phyloP scores from a whole-genome alignment of 345 rosid species.

The Bruguiera parviflora region DNA sequence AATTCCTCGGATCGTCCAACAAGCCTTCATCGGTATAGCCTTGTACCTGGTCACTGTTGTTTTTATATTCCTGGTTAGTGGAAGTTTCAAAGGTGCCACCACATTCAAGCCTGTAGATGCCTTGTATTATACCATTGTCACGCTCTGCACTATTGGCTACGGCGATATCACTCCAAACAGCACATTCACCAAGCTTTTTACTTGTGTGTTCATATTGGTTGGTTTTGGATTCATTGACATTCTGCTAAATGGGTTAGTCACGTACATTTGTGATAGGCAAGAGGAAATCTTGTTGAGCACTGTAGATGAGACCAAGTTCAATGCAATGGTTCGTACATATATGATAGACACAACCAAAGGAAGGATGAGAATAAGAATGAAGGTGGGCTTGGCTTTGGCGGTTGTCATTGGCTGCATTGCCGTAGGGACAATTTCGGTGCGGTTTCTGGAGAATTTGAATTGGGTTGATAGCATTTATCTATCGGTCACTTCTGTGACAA shows the following conservation, averaged over 20 bases:
- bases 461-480: slow-evolving; percentile 69
- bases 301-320: slow-evolving; percentile 44
- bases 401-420: slow-evolving; percentile 49
- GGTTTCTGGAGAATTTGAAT: slow-evolving; percentile 39
- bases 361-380: slow-evolving; percentile 60
- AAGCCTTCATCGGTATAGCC: slow-evolving; percentile 47
- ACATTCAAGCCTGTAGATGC: slow-evolving; percentile 55
- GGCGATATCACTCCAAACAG: slow-evolving; percentile 66
- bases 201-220: slow-evolving; percentile 48
- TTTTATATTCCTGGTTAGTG: slow-evolving; percentile 25
- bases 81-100: slow-evolving; percentile 38
- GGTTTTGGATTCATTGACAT: slow-evolving; percentile 66
- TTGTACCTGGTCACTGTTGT: slow-evolving; percentile 42
- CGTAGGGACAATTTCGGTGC: slow-evolving; percentile 41
- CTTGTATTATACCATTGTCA: slow-evolving; percentile 59
- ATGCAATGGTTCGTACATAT: slow-evolving; percentile 41
- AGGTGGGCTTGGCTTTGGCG: slow-evolving; percentile 49
- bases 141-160: slow-evolving; percentile 66
- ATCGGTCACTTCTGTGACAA: slow-evolving; percentile 63
- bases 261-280: slow-evolving; percentile 61
- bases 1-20: slow-evolving; percentile 45
- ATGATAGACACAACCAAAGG: slow-evolving; percentile 58
- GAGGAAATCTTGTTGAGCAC: slow-evolving; percentile 53
- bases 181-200: slow-evolving; percentile 51
- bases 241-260: slow-evolving; percentile 55